Evolutionary conservation across 352 stramenopile genomes (phyloP), one percentile per base, ranked within the genome.

Genomic region (Pythium plurisporium): DNA sequence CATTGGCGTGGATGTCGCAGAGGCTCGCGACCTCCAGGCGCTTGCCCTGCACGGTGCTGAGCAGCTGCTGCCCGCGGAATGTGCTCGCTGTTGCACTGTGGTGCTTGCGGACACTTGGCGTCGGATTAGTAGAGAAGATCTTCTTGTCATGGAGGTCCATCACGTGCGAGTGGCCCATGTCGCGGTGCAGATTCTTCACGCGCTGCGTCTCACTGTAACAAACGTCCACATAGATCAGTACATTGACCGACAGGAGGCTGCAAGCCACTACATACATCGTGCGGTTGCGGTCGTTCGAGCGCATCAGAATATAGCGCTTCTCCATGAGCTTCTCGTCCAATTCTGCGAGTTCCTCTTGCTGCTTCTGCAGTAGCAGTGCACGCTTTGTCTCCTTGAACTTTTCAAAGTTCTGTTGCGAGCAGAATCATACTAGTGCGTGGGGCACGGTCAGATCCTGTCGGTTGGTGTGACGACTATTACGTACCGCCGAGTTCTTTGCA

Each of bases 21-120:
- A 91, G 70, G 46, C 75, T 88, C 19, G 74, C 67, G 65, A 91
- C 79, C 67, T 89, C 69, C 17, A 91, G 75, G 0, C 81, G 79
- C 41, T 83, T 84, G 42, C 79, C 81, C 59, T 87, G 79, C 34
- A 91, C 79, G 0, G 70, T 84, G 56, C 76, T 77, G 8, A 91
- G 67, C 1, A 91, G 52, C 48, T 89, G 81, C 69, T 91, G 79
- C 1, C 81, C 81, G 47, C 79, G 76, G 20, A 75, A 89, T 12
- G 73, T 83, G 51, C 74, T 80, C 5, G 81, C 72, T 26, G 79
- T 88, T 10, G 55, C 27, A 19, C 59, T 43, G 52, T 89, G 65
- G 17, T 73, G 69, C 53, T 67, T 74, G 20, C 75, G 76, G 14
- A 77, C 64, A 1, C 59, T 53, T 19, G 70, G 59, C 31, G 65